Base-by-base conservation (phyloP, 371 early-diverging fungal genomes). In the Lichtheimia ornata region DNA sequence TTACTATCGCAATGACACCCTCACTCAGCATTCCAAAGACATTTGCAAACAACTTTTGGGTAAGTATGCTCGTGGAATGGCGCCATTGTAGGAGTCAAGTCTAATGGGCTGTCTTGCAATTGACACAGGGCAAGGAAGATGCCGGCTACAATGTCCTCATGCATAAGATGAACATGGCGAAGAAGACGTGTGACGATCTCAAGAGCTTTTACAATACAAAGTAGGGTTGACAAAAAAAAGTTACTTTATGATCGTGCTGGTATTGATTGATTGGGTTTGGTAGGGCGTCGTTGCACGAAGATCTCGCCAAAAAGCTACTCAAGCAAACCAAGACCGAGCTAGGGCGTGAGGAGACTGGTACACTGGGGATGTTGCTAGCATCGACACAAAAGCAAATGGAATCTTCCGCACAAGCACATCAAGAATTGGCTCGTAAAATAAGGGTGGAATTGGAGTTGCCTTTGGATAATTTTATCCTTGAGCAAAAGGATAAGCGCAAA, bases 301-400 rank as follows among this genome's bases (percentile, higher is more conserved):
- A 96, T 5, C 87, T 93, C 65, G 94, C 91, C 35, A 91, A 89
- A 66, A 85, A 88, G 57, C 63, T 96, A 55, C 60, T 84, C 45
- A 94, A 94, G 69, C 80, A 94, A 22, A 78, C 94, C 12, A 92
- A 91, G 59, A 66, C 78, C 2, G 89, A 88, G 28, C 78, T 91
- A 25, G 91, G 95, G 0, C 86, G 84, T 56, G 96, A 96, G 62
- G 97, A 97, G 63, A 84, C 85, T n/a, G 95, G 57, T 0, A 88
- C 91, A 3, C 70, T 93, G 41, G 77, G 79, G 27, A 87, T 73
- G 0, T 71, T 91, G 2, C 71, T 97, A 14, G 85, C 85, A 35
- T 79, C 90, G 1, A 84, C 93, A 5, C 72, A 89, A n/a, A 79
- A 70, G 28, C 95, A 97, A 73, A 73, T 94, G 52, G 97, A 96